Evolutionary conservation across 768 basidiomycete genomes (phyloP).

Genomic region (Phlebiopsis flavidoalba): DNA sequence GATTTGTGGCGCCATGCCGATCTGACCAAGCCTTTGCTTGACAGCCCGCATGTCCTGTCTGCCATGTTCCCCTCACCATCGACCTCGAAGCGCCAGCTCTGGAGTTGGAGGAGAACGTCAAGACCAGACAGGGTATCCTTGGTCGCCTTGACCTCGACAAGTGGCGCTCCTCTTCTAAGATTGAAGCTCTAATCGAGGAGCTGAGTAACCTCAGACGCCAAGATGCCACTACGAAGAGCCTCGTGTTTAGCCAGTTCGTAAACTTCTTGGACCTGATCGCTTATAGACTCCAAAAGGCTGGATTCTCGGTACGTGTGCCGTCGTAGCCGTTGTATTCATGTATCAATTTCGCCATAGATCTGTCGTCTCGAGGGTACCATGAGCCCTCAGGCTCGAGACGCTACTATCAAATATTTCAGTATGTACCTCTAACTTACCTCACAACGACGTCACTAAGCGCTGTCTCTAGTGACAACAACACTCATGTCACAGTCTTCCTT

Average conservation of each 20-base stretch:
- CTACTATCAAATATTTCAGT: conserved; percentile 95
- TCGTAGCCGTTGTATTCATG: not conserved
- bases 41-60: conserved; percentile 91
- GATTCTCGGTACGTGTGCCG: conserved; percentile 66
- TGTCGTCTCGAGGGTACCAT: conserved; percentile 95
- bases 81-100: conserved; percentile 93
- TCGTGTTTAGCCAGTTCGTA: conserved; percentile 96
- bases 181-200: conserved; percentile 95
- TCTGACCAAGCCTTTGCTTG: not conserved
- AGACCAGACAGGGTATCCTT: conserved; percentile 83
- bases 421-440: conserved; percentile 24
- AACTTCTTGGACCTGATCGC: conserved; percentile 93
- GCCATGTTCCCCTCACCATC: conserved; percentile 87
- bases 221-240: conserved; percentile 90
- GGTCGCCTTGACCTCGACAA: conserved; percentile 83
- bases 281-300: conserved; percentile 85
- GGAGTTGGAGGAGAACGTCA: conserved; percentile 62
- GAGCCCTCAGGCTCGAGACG: conserved; percentile 93
- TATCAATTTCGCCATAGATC: conserved; percentile 42
- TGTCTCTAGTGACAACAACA: conserved; percentile 74
- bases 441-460: not conserved
- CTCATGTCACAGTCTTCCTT: conserved; percentile 95
- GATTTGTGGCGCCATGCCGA: not conserved
- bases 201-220: conserved; percentile 75
- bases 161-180: conserved; percentile 96